Evolutionary conservation across 345 rosid genomes (phyloP).

Genomic region (Gossypium ekmanianum): DNA sequence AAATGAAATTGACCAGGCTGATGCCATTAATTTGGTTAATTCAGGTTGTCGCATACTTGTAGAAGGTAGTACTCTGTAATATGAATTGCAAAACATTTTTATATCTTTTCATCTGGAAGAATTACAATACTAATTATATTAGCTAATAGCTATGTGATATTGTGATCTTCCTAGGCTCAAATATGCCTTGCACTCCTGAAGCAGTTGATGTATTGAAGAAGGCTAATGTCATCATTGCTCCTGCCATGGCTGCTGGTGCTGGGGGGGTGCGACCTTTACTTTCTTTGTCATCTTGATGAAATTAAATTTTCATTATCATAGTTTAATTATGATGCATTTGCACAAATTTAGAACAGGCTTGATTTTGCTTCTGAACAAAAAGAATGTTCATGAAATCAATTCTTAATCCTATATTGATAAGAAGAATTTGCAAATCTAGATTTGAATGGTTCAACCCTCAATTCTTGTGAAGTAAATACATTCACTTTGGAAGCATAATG

Average conservation of each 20-base stretch:
- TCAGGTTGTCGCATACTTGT: slow-evolving; percentile 86
- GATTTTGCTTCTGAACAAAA: neutral
- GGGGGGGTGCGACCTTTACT: slow-evolving; percentile 70
- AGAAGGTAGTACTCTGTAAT: slow-evolving; percentile 60
- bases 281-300: slow-evolving; percentile 2
- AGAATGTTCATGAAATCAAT: neutral
- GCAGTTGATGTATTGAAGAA: slow-evolving; percentile 84
- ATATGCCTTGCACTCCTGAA: slow-evolving; percentile 96
- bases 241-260: slow-evolving; percentile 98
- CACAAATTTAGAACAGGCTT: neutral
- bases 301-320: slow-evolving; percentile 3
- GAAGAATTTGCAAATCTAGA: neutral
- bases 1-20: slow-evolving; percentile 92
- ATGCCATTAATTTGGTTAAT: slow-evolving; percentile 84
- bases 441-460: neutral
- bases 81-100: slow-evolving; percentile 10
- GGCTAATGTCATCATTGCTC: slow-evolving; percentile 85
- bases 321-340: slow-evolving; percentile 1
- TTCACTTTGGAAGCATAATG: neutral
- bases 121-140: neutral
- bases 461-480: neutral
- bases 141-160: slow-evolving; percentile 4
- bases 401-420: neutral
- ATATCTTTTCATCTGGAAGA: neutral
- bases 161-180: slow-evolving; percentile 57